Conservation (phyloP, 140 eudicot species). For the Senecio squalidus region DNA sequence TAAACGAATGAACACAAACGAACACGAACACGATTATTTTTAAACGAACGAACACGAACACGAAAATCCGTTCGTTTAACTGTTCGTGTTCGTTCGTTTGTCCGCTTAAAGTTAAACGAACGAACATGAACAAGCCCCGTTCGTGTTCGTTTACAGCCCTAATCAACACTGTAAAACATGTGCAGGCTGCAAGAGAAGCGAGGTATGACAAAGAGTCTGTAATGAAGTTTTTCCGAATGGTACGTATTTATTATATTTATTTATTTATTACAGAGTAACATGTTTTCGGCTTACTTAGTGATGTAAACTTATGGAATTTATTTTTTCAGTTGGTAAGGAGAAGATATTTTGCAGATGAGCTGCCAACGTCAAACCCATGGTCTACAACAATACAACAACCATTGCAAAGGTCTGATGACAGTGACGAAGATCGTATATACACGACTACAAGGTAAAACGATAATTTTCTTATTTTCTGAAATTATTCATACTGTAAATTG, state of each 20-base stretch:
- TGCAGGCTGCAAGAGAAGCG: slow-evolving; percentile 26
- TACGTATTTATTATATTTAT: background rate
- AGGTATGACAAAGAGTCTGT: slow-evolving; percentile 22
- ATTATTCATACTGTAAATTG: no score
- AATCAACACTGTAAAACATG: background rate
- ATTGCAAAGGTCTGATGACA: slow-evolving; percentile 19
- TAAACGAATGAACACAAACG: no score
- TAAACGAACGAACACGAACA: no score
- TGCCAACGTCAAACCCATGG: slow-evolving; percentile 18
- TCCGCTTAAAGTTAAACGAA: no score
- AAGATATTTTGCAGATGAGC: slow-evolving; percentile 24
- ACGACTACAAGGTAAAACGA: slow-evolving; percentile 15
- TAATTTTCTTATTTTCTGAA: no score
- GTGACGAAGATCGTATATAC: slow-evolving; percentile 22
- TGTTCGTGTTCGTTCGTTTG: no score
- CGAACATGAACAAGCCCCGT: no score
- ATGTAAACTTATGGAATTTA: background rate
- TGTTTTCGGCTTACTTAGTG: background rate
- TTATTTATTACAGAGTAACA: no score
- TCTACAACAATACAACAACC: slow-evolving; percentile 14
- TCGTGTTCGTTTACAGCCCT: no score
- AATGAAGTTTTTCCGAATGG: slow-evolving; percentile 24
- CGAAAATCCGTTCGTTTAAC: no score
- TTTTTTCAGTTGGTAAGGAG: slow-evolving; percentile 24
- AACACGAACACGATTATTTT: no score